A percentile compares a stretch with the other conserved stretches of the same genome.
Evolutionary conservation across 2,329 filamentous ascomycete species (phyloP).

Genomic region (Didymosphaeria variabile): DNA sequence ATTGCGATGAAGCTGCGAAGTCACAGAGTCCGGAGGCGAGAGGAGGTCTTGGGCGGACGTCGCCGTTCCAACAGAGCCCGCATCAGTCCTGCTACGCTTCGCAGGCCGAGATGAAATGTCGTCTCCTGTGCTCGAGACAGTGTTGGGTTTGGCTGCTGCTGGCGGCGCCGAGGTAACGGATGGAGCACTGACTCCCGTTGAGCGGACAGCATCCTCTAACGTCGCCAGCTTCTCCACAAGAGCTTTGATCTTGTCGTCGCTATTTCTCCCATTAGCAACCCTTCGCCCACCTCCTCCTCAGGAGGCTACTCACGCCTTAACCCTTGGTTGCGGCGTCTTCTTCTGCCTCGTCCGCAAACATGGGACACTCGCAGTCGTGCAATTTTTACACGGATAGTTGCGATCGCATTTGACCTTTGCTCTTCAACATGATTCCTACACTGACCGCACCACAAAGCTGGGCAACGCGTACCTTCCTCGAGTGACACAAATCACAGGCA

Average conservation of each 20-base stretch:
- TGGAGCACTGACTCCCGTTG: background rate
- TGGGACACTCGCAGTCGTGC: slow-evolving; percentile 32
- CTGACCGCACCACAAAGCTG: background rate
- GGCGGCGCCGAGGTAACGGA: slow-evolving; percentile 7
- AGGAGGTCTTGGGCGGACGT: background rate
- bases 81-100: slow-evolving; percentile 23
- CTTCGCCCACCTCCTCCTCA: background rate
- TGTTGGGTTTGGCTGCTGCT: background rate
- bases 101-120: slow-evolving; percentile 8
- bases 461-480: slow-evolving; percentile 30
- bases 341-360: slow-evolving; percentile 46
- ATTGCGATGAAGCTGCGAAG: slow-evolving; percentile 30
- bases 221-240: slow-evolving; percentile 39
- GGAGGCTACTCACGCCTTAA: slow-evolving; percentile 32
- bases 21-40: slow-evolving; percentile 29
- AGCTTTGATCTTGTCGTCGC: slow-evolving; percentile 42
- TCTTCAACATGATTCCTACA: slow-evolving; percentile 7
- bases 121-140: slow-evolving; percentile 2
- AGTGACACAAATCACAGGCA: slow-evolving; percentile 43
- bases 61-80: background rate
- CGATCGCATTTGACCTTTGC: slow-evolving; percentile 47
- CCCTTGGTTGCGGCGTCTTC: slow-evolving; percentile 34
- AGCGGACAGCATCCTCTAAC: slow-evolving; percentile 35
- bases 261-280: slow-evolving; percentile 15
- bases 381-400: slow-evolving; percentile 45